Evolutionary conservation across 2,329 filamentous ascomycete species (phyloP), one percentile per base, ranked within the genome.

Genomic region (Stachybotrys chlorohalonatus): DNA sequence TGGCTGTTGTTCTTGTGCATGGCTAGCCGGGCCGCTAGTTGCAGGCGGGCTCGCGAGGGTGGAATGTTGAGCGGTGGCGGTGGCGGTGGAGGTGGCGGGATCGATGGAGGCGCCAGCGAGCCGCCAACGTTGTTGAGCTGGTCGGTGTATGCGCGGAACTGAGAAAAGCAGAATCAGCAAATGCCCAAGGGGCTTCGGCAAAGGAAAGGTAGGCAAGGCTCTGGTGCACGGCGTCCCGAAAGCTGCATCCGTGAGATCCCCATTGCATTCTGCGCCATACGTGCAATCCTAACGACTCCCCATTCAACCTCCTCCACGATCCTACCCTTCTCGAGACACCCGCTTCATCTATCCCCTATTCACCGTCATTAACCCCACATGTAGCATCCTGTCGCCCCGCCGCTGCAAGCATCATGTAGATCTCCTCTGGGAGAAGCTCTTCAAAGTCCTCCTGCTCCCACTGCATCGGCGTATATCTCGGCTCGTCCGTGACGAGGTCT

Each of bases 11-110:
- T 86, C 61, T 85, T 83, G 60, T 90, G 87, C 71, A 87, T 82
- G 2, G 89, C 83, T 64, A 97, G 79, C 11, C 92, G 84, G 11
- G 89, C 89, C n/a, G 91, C 92, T n/a, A 97, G 81, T 69, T 95
- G 90, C 54, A 90, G 80, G 52, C 93, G 84, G 7, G 93, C 93
- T 53, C 93, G 84, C 7, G 90, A 95, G 2, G 93, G 92, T 1
- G 89, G 86, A 42, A 93, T 85, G 68, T 93, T 94, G 64, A 96
- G 77, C 11, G 91, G 90, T 36, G 89, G 86, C 24, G 84, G 88
- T n/a, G 87, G 86, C 1, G 83, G 80, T 2, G 79, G 80, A 3
- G 82, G 82, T 7, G 82, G 80, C 3, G 71, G 80, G 51, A 83
- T 78, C 11, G 81, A 82, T 2, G 80, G 83, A 50, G 80, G 82